Evolutionary conservation across 352 stramenopile species (phyloP), one percentile per base, ranked within the genome.

Genomic region (Globisporangium solare): DNA sequence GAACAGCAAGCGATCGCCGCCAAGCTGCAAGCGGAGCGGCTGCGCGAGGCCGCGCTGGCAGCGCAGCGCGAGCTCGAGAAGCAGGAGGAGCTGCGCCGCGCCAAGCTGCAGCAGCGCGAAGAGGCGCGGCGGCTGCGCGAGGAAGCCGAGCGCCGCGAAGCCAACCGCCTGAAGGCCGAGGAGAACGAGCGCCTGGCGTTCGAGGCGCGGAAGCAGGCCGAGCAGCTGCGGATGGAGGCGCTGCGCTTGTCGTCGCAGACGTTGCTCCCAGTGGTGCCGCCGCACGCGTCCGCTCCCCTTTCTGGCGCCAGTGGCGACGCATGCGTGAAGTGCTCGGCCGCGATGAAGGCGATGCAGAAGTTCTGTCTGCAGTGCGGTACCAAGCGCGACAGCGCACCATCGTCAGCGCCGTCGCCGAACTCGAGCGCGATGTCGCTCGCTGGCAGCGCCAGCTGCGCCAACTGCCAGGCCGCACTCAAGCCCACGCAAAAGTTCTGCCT

Each of bases 401-500:
- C 18, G 1, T 4, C 51, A 21, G 45, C 46, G 27, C 21, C n/a
- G 14, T 0, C 15, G 14, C 39, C 51, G 37, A 46, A n/a, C n/a
- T n/a, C n/a, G n/a, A 39, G 51, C 54, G 61, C 64, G 1, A 77
- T 69, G 3, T 69, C 70, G 18, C 56, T 70, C 24, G 24, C 24
- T n/a, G 55, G 49, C 0, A 48, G 63, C 0, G 57, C 76, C 48
- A 74, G 48, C 42, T 88, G 78, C 46, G 47, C 55, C 21, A 75
- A 61, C 40, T 90, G 80, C 50, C 64, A 72, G 41, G 70, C 70
- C 24, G 65, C 63, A 27, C 65, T 90, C 32, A 86, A 85, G 53
- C 48, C 78, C 10, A 70, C 76, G 32, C 83, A 93, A 49, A 93
- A 93, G 57, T 93, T 93, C 58, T 93, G 83, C 49, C 80, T 74